Base-by-base conservation (phyloP, 2,329 filamentous ascomycete species). In the Aphanoascus verrucosus region DNA sequence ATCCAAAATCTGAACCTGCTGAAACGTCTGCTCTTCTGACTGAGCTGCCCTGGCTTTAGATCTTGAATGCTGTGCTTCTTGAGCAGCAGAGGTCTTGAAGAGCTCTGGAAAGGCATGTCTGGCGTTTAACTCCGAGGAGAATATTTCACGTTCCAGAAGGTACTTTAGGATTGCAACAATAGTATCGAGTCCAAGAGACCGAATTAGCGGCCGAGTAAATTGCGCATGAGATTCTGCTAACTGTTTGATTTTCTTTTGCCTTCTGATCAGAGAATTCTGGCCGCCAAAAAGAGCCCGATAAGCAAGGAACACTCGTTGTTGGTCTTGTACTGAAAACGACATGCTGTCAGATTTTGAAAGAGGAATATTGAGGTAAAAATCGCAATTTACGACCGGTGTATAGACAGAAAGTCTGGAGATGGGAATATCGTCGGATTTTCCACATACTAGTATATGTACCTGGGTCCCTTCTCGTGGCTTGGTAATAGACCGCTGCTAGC, bases 241-340 rank as follows among this genome's bases (percentile, higher is more conserved):
- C 34, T 49, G 28, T 49, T 37, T 14, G 4, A 49, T 49, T n/a
- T 49, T 49, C 31, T 37, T 49, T 20, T 7, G 46, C 34, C 38
- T 34, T 38, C 31, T 34, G 4, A 49, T 17, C 28, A 5, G 17
- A 14, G 46, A 14, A 35, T 49, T 38, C 34, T 49, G 28, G 11
- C 34, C 19, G 11, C 8, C 34, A 12, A 49, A 49, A 3, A 37
- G 46, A 19, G 46, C 17, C 14, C 46, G n/a, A 19, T 49, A 49
- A 14, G 46, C 46, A 12, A 49, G 34, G 17, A 49, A 49, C 4
- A 49, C 46, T 7, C 46, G 46, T 12, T 37, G 46, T 12, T 38
- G 46, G 14, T 49, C 28, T 6, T 11, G 49, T 41, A 41, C 17
- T 15, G 38, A 8, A 17, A 17, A 41, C 2, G 6, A 41, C 38